phyloP scores from a whole-genome alignment of 2,329 filamentous ascomycete species.

The Magnaporthales sp. region DNA sequence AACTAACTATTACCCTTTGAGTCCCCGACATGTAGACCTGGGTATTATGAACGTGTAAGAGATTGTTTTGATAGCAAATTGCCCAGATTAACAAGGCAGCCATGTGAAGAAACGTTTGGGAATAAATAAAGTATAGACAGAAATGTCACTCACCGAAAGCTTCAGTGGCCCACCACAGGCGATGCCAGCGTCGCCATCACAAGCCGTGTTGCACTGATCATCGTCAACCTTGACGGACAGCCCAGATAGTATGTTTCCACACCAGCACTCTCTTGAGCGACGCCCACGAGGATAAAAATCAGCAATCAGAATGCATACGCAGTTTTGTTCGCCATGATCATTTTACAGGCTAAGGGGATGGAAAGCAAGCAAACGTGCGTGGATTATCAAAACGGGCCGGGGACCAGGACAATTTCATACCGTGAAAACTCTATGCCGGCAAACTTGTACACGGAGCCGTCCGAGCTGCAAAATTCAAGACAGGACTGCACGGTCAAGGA shows the following conservation, averaged over 20 bases:
- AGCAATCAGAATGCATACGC: neutral
- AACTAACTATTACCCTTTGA: neutral
- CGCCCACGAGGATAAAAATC: neutral
- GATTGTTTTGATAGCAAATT: neutral
- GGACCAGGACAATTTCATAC: conserved; percentile 18
- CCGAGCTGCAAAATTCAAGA: conserved; percentile 39
- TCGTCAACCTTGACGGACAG: conserved; percentile 38
- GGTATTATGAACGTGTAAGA: neutral
- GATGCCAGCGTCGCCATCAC: conserved; percentile 41
- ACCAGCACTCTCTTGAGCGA: conserved; percentile 48
- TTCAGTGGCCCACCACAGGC: conserved; percentile 46
- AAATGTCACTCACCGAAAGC: conserved; percentile 27
- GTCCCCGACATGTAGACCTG: neutral
- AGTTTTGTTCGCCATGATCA: neutral
- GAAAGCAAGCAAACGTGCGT: too few relatives aligned
- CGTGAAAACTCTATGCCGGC: conserved; percentile 47
- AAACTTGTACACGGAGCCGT: conserved; percentile 31
- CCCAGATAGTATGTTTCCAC: conserved; percentile 37
- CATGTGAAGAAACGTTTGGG: too few relatives aligned
- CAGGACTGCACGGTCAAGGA: conserved; percentile 44
- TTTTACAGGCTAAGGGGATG: neutral
- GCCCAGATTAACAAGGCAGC: neutral
- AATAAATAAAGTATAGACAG: neutral
- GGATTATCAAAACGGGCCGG: too few relatives aligned
- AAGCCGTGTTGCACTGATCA: conserved; percentile 38